phyloP scores from a whole-genome alignment of 495 filamentous ascomycete species.

The Bombardia bombarda region DNA sequence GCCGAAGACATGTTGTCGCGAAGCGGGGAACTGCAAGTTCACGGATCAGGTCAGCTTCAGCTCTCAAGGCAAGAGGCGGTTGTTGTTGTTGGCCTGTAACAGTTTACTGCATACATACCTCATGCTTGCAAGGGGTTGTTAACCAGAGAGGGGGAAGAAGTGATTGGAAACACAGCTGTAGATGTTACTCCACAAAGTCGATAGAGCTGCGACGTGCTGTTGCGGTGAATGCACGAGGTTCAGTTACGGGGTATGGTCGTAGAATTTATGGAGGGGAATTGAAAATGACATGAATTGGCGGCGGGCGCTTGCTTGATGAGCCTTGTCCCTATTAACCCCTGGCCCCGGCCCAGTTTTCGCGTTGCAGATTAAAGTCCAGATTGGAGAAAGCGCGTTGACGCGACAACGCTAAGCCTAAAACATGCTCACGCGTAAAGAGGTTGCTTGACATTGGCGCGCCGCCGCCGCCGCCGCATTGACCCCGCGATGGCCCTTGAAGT shows the following conservation, averaged over 20 bases:
- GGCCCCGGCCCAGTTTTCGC: slow-evolving; percentile 16
- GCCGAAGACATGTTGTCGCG: slow-evolving; percentile 77
- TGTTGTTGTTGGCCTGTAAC: too few species aligned
- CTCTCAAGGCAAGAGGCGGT: too few species aligned
- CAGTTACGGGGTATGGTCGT: too few species aligned
- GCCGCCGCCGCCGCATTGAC: too few species aligned
- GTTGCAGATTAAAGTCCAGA: slow-evolving; percentile 12
- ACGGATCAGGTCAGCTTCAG: too few species aligned
- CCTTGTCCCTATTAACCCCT: slow-evolving; percentile 1
- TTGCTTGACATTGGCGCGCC: slow-evolving; percentile 11
- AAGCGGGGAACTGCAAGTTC: slow-evolving; percentile 77
- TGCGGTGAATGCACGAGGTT: slow-evolving; percentile 1
- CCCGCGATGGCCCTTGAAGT: not conserved
- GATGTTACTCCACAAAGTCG: too few species aligned
- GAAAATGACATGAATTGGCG: slow-evolving; percentile 8
- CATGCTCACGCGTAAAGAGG: slow-evolving; percentile 34
- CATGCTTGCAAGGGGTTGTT: slow-evolving; percentile 27
- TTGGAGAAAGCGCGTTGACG: slow-evolving; percentile 19
- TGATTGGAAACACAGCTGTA: too few species aligned
- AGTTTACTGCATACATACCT: slow-evolving; percentile 19
- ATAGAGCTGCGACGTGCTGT: not conserved
- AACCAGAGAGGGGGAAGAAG: not conserved
- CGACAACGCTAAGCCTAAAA: slow-evolving; percentile 18
- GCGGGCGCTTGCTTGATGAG: not conserved
- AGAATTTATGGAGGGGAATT: slow-evolving; percentile 5